Percentiles rank a stretch among this genome's conserved stretches.
Conservation (phyloP, 78 protist species). For the Dictyostelium purpureum region DNA sequence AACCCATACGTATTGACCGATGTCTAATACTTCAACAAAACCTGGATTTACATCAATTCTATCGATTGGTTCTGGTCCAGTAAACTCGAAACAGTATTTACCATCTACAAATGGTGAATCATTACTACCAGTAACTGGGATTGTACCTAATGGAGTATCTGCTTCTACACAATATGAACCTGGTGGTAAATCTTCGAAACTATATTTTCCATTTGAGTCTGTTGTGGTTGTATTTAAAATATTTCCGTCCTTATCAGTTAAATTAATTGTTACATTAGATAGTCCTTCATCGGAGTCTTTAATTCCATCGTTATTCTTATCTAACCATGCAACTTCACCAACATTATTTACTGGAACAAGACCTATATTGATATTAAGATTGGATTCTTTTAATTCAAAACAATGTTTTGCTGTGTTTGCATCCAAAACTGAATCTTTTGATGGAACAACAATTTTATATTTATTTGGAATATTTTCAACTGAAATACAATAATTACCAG, state of each 20-base stretch:
- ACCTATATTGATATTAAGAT: not conserved
- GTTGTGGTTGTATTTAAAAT: not conserved
- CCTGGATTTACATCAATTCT: not conserved
- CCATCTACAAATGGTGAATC: not conserved
- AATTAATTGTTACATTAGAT: not conserved
- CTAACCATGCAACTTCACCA: not conserved
- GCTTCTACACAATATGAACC: slow-evolving; percentile 22
- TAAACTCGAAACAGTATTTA: not conserved
- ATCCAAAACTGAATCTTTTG: not conserved
- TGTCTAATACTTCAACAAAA: not conserved
- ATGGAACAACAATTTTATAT: not conserved
- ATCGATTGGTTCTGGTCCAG: not conserved
- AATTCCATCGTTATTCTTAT: not conserved
- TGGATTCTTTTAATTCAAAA: not conserved
- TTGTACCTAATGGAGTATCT: not conserved
- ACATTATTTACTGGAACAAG: not conserved
- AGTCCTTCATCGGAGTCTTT: not conserved
- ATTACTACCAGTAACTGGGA: not conserved
- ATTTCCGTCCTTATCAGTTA: not conserved
- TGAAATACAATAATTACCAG: not conserved
- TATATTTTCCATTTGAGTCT: not conserved
- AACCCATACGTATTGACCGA: slow-evolving; percentile 12
- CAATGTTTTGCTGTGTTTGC: not conserved
- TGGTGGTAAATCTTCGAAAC: not conserved
- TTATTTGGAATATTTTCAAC: not conserved